These are phyloP conservation scores for Abrus precatorius DNA, from an alignment of 306 rosid species.

Conservation along the genomic window DNA sequence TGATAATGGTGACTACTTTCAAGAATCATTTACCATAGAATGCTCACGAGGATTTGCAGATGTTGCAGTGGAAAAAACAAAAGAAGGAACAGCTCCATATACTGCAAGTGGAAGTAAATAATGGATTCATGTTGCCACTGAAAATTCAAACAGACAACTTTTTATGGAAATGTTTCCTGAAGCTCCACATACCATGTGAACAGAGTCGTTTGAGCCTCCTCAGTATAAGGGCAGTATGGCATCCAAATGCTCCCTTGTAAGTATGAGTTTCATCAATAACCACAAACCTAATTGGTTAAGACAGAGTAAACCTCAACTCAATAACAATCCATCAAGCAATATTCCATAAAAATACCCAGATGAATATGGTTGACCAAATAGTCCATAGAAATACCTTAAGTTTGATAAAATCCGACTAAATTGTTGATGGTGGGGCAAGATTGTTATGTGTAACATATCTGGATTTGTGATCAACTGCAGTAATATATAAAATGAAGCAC, in stretches of 20 bases:
- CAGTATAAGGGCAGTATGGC: constrained; percentile 87
- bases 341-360: constrained; percentile 41
- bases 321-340: constrained; percentile 36
- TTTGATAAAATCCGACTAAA: constrained; percentile 83
- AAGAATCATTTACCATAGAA: constrained; percentile 74
- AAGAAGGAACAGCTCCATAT: constrained; percentile 91
- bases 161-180: constrained; percentile 41
- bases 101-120: constrained; percentile 68
- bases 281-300: constrained; percentile 69
- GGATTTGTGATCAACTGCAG: constrained; percentile 96
- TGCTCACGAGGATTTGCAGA: constrained; percentile 91
- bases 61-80: constrained; percentile 92
- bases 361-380: constrained; percentile 28
- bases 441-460: constrained; percentile 93
- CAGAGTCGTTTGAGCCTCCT: constrained; percentile 90
- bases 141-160: constrained; percentile 38
- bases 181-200: constrained; percentile 67
- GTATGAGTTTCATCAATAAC: constrained; percentile 92
- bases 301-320: constrained; percentile 29
- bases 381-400: constrained; percentile 68
- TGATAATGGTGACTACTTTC: constrained; percentile 16
- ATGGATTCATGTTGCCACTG: constrained; percentile 29
- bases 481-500: constrained; percentile 48
- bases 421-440: constrained; percentile 80
- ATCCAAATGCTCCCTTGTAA: constrained; percentile 97